A percentile compares a stretch with the other conserved stretches of the same genome.
Conservation (phyloP, 2,329 filamentous ascomycete genomes). For the Nannizziopsis arthrosporioides region DNA sequence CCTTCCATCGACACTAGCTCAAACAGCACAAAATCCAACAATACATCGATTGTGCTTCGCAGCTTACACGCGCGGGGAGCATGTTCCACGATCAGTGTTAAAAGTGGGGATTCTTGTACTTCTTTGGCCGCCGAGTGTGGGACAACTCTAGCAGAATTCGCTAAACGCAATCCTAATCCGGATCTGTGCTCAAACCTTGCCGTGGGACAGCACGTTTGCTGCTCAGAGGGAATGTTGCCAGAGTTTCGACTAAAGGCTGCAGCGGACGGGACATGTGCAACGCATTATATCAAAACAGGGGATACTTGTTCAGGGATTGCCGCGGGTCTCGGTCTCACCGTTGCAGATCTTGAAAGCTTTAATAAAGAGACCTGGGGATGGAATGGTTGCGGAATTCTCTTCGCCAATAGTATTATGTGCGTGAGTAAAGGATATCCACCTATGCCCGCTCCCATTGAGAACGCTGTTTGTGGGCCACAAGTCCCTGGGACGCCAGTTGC, state of each 20-base stretch:
- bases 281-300: constrained; percentile 24
- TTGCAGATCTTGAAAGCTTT: constrained; percentile 29
- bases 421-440: constrained; percentile 33
- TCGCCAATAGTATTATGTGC: constrained; percentile 29
- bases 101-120: constrained; percentile 3
- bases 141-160: background rate
- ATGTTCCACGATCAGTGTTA: background rate
- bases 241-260: constrained; percentile 27
- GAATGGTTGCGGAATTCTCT: constrained; percentile 29
- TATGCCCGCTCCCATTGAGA: constrained; percentile 29
- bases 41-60: background rate
- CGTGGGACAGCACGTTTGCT: constrained; percentile 29
- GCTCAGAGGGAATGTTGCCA: constrained; percentile 26
- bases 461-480: constrained; percentile 39
- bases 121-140: constrained; percentile 2
- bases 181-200: constrained; percentile 24
- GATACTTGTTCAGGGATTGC: constrained; percentile 32
- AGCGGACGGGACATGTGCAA: constrained; percentile 25
- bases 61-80: background rate
- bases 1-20: background rate
- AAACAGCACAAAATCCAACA: background rate
- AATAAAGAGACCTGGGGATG: constrained; percentile 40
- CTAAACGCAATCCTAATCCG: constrained; percentile 17
- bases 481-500: constrained; percentile 31
- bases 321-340: constrained; percentile 27